Conservation (phyloP, 2,329 filamentous ascomycete species). For the Parastagonospora nodorum region DNA sequence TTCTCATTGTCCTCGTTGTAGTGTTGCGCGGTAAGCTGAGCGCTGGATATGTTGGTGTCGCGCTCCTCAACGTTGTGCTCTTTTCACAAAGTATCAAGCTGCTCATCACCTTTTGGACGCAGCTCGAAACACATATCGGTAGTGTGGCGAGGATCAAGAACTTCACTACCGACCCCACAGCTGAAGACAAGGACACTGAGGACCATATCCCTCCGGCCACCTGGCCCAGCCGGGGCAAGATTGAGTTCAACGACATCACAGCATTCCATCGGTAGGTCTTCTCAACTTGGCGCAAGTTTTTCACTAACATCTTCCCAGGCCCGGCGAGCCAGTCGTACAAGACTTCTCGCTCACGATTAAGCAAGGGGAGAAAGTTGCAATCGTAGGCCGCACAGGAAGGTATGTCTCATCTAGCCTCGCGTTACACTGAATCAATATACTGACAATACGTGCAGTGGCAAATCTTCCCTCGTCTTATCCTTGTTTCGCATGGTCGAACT, state of each 20-base stretch:
- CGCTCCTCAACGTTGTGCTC: constrained; percentile 58
- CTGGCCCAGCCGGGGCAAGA: constrained; percentile 52
- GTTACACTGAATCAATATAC: background rate
- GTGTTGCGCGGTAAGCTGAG: constrained; percentile 47
- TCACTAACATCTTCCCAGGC: constrained; percentile 11
- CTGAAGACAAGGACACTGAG: constrained; percentile 60
- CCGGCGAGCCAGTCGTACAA: constrained; percentile 48
- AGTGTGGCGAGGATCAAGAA: constrained; percentile 61
- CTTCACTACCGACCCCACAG: constrained; percentile 54
- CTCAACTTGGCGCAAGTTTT: background rate
- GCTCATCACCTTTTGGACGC: constrained; percentile 60
- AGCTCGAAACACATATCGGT: constrained; percentile 63
- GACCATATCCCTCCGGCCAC: constrained; percentile 43
- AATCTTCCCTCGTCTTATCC: constrained; percentile 56
- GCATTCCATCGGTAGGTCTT: constrained; percentile 50
- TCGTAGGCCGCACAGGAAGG: constrained; percentile 61
- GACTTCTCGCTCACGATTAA: constrained; percentile 54
- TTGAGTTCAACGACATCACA: constrained; percentile 52
- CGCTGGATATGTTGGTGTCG: constrained; percentile 58
- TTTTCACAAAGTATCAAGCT: constrained; percentile 59
- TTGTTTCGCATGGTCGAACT: constrained; percentile 57
- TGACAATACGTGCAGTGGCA: constrained; percentile 50
- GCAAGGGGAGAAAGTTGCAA: constrained; percentile 55
- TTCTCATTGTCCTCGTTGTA: constrained; percentile 43
- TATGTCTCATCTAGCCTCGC: constrained; percentile 12